phyloP scores from a whole-genome alignment of 306 rosid genomes.

The Prunus padus region DNA sequence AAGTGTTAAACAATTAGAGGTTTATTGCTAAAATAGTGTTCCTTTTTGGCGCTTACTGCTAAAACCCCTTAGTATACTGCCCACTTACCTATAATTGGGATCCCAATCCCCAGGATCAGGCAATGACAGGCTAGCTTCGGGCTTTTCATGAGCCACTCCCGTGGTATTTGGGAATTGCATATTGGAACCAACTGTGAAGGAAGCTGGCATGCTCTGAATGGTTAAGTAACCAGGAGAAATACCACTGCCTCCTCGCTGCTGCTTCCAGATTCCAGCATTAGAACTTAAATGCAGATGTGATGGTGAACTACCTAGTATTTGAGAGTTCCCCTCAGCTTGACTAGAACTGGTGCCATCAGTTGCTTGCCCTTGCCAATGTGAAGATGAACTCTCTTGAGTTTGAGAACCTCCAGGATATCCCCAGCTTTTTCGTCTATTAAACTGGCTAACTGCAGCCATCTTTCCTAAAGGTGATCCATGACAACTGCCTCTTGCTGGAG shows the following conservation, averaged over 20 bases:
- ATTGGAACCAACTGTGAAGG: slow-evolving; percentile 44
- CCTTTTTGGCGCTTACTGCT: too few relatives aligned
- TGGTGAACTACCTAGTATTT: slow-evolving; percentile 61
- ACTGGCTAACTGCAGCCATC: slow-evolving; percentile 78
- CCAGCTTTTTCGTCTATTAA: slow-evolving; percentile 85
- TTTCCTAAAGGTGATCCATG: slow-evolving; percentile 96
- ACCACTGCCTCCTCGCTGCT: slow-evolving; percentile 58
- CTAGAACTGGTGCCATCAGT: slow-evolving; percentile 50
- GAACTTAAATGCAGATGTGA: slow-evolving; percentile 60
- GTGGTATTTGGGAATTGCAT: slow-evolving; percentile 46
- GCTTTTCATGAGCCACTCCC: slow-evolving; percentile 53
- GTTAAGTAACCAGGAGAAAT: slow-evolving; percentile 46
- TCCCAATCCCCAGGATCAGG: slow-evolving; percentile 99
- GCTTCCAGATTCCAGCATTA: slow-evolving; percentile 75
- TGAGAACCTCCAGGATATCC: slow-evolving; percentile 78
- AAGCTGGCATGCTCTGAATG: slow-evolving; percentile 52
- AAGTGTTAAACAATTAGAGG: too few relatives aligned
- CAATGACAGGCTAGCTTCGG: slow-evolving; percentile 52
- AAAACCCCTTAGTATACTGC: neutral
- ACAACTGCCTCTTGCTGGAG: slow-evolving; percentile 93
- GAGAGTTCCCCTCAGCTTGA: slow-evolving; percentile 69
- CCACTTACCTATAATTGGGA: slow-evolving; percentile 84
- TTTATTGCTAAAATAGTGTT: too few relatives aligned
- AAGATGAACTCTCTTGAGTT: slow-evolving; percentile 67
- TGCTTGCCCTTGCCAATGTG: slow-evolving; percentile 76